phyloP scores from a whole-genome alignment of 2,329 filamentous ascomycete genomes.

The Pseudocercospora cruenta region DNA sequence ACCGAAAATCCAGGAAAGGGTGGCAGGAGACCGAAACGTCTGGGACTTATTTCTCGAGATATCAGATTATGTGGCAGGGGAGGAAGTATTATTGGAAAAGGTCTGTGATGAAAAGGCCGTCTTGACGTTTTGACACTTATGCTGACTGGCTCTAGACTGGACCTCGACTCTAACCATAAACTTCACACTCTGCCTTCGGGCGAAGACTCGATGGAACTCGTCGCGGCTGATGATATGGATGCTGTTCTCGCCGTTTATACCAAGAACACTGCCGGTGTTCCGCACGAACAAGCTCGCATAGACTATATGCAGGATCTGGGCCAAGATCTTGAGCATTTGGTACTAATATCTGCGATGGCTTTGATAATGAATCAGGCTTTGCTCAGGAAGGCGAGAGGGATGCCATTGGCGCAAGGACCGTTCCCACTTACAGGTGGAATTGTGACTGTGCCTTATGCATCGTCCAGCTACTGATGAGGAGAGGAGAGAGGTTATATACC shows the following conservation, averaged over 20 bases:
- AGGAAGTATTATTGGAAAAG: background rate
- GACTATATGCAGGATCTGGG: slow-evolving; percentile 2
- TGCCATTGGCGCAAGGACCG: background rate
- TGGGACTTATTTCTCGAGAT: background rate
- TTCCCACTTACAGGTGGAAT: background rate
- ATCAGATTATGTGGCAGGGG: background rate
- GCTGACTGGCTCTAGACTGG: background rate
- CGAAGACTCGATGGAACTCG: background rate
- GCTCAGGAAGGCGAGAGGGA: background rate
- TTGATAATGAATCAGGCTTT: background rate
- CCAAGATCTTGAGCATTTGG: slow-evolving; percentile 1
- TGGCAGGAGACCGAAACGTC: background rate
- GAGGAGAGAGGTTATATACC: background rate
- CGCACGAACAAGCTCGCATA: background rate
- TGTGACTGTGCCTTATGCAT: background rate
- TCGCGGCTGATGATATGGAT: background rate
- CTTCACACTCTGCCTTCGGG: background rate
- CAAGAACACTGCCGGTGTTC: background rate
- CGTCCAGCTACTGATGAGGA: background rate
- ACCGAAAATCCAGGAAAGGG: background rate
- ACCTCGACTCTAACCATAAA: background rate
- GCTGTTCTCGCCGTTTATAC: background rate
- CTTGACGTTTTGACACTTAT: background rate
- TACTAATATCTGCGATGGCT: background rate
- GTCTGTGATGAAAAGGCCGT: background rate